phyloP scores from a whole-genome alignment of 2,329 filamentous ascomycete species.

The Sphaerulina vaccinii region DNA sequence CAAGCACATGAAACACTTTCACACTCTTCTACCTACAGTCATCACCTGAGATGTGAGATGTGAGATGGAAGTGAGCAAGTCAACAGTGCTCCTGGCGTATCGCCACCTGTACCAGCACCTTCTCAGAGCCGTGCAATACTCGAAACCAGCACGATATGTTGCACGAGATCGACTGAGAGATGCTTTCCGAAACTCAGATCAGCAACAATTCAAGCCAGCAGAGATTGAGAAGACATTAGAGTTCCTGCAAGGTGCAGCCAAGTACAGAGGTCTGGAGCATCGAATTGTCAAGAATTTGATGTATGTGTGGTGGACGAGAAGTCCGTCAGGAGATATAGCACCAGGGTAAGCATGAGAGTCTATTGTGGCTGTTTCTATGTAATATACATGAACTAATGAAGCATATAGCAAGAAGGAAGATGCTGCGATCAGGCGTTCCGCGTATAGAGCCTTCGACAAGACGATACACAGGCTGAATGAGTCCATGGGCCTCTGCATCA shows the following conservation, averaged over 20 bases:
- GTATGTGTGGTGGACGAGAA: conserved; percentile 7
- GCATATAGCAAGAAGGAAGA: conserved; percentile 10
- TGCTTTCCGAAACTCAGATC: conserved; percentile 56
- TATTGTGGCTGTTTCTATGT: not conserved
- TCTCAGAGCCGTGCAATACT: conserved; percentile 70
- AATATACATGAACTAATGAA: not conserved
- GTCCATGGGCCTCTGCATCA: conserved; percentile 63
- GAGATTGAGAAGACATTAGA: conserved; percentile 64
- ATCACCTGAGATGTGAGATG: conserved; percentile 13
- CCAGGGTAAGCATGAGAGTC: not conserved
- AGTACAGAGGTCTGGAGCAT: conserved; percentile 67
- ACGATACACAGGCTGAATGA: conserved; percentile 73
- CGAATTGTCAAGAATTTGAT: conserved; percentile 68
- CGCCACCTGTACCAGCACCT: conserved; percentile 65
- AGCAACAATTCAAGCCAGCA: conserved; percentile 49
- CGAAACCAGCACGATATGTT: conserved; percentile 64
- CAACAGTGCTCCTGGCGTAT: conserved; percentile 48
- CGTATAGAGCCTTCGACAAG: conserved; percentile 64
- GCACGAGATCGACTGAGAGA: conserved; percentile 55
- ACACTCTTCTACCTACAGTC: not conserved
- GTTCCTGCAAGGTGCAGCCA: conserved; percentile 66
- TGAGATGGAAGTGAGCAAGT: conserved; percentile 16
- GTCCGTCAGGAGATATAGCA: conserved; percentile 5
- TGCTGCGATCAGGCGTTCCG: conserved; percentile 27
- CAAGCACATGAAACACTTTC: not conserved